Percentiles rank a stretch among this genome's conserved stretches.
Conservation (phyloP, 306 rosid species). For the Rosa multiflora region DNA sequence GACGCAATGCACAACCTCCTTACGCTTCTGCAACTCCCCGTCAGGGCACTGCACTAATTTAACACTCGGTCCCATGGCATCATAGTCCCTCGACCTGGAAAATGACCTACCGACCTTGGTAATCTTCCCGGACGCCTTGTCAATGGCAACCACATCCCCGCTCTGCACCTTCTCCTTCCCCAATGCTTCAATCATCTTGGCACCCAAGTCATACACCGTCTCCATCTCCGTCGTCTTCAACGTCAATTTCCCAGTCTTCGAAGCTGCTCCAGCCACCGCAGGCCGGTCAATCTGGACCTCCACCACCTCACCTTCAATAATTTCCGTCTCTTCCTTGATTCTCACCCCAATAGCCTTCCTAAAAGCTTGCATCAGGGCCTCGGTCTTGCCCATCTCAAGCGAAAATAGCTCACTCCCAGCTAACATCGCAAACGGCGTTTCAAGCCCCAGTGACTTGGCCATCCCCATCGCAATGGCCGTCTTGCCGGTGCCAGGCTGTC, state of each 20-base stretch:
- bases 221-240: slow-evolving; percentile 97
- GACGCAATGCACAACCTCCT: slow-evolving; percentile 98
- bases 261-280: slow-evolving; percentile 73
- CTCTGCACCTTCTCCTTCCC: slow-evolving; percentile 94
- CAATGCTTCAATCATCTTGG: slow-evolving; percentile 91
- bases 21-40: slow-evolving; percentile 97
- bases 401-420: slow-evolving; percentile 97
- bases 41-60: slow-evolving; percentile 97
- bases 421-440: slow-evolving; percentile 93
- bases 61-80: slow-evolving; percentile 88
- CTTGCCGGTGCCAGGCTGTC: slow-evolving; percentile 96
- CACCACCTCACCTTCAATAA: slow-evolving; percentile 92
- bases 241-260: slow-evolving; percentile 86
- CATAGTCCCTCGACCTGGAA: slow-evolving; percentile 90
- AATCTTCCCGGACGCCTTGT: slow-evolving; percentile 91
- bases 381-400: slow-evolving; percentile 92
- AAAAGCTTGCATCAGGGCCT: slow-evolving; percentile 84
- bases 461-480: slow-evolving; percentile 99
- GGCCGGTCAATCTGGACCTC: slow-evolving; percentile 96
- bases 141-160: slow-evolving; percentile 69
- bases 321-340: slow-evolving; percentile 96
- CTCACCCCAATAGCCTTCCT: slow-evolving; percentile 93
- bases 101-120: slow-evolving; percentile 93
- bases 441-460: slow-evolving; percentile 96
- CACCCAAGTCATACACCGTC: slow-evolving; percentile 94